These are phyloP conservation scores for Eucalyptus marginata DNA, from an alignment of 345 rosid species.

Conservation along the genomic window DNA sequence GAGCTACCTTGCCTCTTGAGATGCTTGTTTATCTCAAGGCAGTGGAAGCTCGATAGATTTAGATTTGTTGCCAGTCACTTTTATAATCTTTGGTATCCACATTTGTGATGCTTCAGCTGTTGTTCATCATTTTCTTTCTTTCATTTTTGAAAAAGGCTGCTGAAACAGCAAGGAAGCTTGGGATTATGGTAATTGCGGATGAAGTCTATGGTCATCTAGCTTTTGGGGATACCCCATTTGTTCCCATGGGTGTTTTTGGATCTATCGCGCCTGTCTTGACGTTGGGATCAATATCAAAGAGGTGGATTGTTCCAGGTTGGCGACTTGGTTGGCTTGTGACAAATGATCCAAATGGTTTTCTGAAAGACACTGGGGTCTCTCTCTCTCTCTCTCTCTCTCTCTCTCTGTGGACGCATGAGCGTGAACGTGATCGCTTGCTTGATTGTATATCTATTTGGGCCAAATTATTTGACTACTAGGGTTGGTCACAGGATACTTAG, in stretches of 20 bases:
- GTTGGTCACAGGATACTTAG: background rate
- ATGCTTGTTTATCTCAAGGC: background rate
- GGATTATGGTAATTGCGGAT: conserved; percentile 58
- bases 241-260: conserved; percentile 59
- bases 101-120: background rate
- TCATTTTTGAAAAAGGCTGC: conserved; percentile 19
- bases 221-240: conserved; percentile 40
- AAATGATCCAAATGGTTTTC: conserved; percentile 42
- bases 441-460: background rate
- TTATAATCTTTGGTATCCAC: background rate
- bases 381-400: background rate
- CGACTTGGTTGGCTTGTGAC: conserved; percentile 60
- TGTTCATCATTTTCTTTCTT: background rate
- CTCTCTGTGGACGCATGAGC: background rate
- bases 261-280: conserved; percentile 51
- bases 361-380: conserved; percentile 35
- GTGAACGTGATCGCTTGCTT: background rate
- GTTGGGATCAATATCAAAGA: conserved; percentile 58
- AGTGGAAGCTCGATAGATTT: background rate
- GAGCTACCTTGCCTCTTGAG: background rate
- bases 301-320: conserved; percentile 87
- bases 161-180: conserved; percentile 44
- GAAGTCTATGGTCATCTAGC: conserved; percentile 50
- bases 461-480: background rate
- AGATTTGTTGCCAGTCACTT: background rate